Evolutionary conservation across 768 basidiomycete species (phyloP).

Genomic region (Termitomyces sp.): DNA sequence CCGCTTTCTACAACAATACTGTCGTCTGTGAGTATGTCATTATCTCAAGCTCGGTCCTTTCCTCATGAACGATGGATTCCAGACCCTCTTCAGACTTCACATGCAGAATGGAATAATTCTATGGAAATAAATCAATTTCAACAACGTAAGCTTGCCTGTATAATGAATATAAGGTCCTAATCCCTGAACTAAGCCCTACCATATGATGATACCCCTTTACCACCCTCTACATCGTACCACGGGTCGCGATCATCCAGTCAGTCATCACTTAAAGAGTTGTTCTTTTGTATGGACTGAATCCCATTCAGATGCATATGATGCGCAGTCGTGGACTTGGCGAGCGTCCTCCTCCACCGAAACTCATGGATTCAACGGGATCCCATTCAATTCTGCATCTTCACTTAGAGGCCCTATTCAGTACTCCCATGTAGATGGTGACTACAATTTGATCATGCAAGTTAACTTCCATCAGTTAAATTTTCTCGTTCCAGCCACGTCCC

Average conservation of each 20-base stretch:
- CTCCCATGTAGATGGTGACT: constrained; percentile 27
- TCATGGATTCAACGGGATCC: background rate
- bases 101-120: constrained; percentile 1
- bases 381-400: constrained; percentile 1
- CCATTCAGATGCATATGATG: background rate
- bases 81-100: background rate
- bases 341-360: background rate
- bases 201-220: background rate
- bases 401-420: constrained; percentile 23
- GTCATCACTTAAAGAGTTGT: background rate
- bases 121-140: background rate
- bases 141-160: constrained; percentile 2
- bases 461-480: background rate
- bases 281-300: background rate
- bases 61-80: background rate
- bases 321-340: constrained; percentile 6
- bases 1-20: background rate
- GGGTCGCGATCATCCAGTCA: constrained; percentile 3
- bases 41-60: background rate
- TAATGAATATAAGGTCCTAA: background rate
- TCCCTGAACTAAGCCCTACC: background rate
- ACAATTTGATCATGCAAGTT: background rate
- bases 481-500: constrained; percentile 22
- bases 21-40: background rate
- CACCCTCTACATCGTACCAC: background rate